A percentile compares a stretch with the other conserved stretches of the same genome.
Conservation (phyloP, 1,139 yeast genomes). For the Hyphopichia fennica region DNA sequence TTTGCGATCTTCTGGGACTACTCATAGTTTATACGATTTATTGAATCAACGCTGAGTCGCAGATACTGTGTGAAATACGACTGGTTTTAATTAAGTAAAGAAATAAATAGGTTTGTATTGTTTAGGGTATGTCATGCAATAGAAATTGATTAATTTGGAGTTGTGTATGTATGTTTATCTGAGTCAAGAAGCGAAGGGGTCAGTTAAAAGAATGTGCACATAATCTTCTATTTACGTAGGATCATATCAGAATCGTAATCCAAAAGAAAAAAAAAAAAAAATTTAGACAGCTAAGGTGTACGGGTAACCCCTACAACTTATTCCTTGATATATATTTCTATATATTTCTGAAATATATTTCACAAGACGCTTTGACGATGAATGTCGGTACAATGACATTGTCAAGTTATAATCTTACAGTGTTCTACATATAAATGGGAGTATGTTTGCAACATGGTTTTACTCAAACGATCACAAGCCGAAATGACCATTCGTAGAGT, state of each 20-base stretch:
- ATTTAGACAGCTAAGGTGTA: slow-evolving; percentile 6
- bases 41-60: too few relatives aligned
- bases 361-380: too few relatives aligned
- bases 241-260: not conserved
- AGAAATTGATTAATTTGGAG: not conserved
- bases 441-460: slow-evolving; percentile 84
- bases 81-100: too few relatives aligned
- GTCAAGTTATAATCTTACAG: not conserved
- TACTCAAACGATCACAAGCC: slow-evolving; percentile 86
- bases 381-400: too few relatives aligned
- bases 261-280: not conserved
- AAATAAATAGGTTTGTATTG: too few relatives aligned
- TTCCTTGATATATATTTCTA: not conserved
- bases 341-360: too few relatives aligned
- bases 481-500: slow-evolving; percentile 81
- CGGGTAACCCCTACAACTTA: slow-evolving; percentile 36
- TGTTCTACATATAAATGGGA: not conserved
- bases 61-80: too few relatives aligned
- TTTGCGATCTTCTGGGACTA: not conserved
- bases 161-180: too few relatives aligned
- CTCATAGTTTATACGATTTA: not conserved
- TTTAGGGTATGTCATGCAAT: too few relatives aligned
- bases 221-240: not conserved
- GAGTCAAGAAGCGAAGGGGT: not conserved
- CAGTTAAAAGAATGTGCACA: not conserved